Evolutionary conservation across 306 rosid species (phyloP).

Genomic region (Arachis stenosperma): DNA sequence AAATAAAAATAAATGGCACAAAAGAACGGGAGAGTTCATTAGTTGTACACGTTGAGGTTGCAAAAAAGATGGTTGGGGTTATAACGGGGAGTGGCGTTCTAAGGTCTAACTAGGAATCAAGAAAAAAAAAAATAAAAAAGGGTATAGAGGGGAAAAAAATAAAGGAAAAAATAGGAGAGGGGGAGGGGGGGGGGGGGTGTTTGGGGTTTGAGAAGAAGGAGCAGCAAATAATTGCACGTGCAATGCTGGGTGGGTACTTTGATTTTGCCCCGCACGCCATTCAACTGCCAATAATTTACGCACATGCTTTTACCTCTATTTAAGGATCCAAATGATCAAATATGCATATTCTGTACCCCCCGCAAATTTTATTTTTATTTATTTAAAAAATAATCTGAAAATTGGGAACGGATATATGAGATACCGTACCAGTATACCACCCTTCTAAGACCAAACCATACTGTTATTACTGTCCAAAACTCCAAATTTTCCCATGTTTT

Average conservation of each 20-base stretch:
- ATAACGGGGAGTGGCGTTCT: conserved; percentile 14
- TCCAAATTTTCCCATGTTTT: too few relatives aligned
- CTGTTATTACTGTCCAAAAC: too few relatives aligned
- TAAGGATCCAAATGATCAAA: background rate
- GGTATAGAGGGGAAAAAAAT: too few relatives aligned
- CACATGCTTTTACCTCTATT: conserved; percentile 37
- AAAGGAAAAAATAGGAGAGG: too few relatives aligned
- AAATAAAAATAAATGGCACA: background rate
- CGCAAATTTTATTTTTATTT: too few relatives aligned
- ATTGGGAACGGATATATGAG: conserved; percentile 3
- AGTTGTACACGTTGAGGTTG: conserved; percentile 33
- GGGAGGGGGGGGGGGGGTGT: too few relatives aligned
- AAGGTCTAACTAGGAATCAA: conserved; percentile 31
- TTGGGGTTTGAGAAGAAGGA: background rate
- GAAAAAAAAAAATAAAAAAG: background rate
- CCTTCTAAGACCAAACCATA: too few relatives aligned
- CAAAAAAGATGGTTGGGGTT: conserved; percentile 36
- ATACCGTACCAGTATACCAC: background rate
- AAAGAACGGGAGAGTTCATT: background rate
- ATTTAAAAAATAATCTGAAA: background rate
- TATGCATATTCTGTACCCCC: background rate
- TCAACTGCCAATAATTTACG: conserved; percentile 35
- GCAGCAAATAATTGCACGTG: conserved; percentile 48
- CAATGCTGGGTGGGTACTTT: conserved; percentile 21
- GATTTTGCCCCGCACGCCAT: conserved; percentile 32